Evolutionary conservation across 2,329 filamentous ascomycete species (phyloP), one percentile per base, ranked within the genome.

Genomic region (Fusarium ambrosium): DNA sequence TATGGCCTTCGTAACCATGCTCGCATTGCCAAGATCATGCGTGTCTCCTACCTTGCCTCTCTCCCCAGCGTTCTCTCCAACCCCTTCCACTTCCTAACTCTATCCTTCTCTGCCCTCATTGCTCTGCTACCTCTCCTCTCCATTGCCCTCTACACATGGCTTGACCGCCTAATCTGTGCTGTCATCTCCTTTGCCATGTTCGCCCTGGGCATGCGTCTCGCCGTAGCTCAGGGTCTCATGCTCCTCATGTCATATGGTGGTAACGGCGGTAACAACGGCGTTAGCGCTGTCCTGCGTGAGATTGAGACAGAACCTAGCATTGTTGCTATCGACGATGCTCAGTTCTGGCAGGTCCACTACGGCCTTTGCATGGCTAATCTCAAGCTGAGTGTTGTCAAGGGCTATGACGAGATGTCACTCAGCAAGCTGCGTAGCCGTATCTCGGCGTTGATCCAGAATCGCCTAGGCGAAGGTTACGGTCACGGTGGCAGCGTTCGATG

Each of bases 291-390:
- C n/a, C 87, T 98, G 78, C 90, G 90, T 66, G 95, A 97, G 81
- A 95, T 99, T 62, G 92, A 95, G 81, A 89, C 91, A 2, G 95
- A 98, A 78, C 91, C 93, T 2, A 89, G 89, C 65, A 91, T 98
- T 29, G 89, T 89, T 53, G 89, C 89, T 2, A 91, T 99, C 56
- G 94, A 98, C 68, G 95, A 98, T 79, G 96, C 95, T 2, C 92
- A 95, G 80, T 98, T 99, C 83, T 99, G 97, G 97, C 97, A 99
- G 85, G 97, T 98, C 16, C 97, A 99, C 84, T 98, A 98, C 81
- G 95, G 96, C 2, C 87, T 98, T 45, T 97, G 95, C 80, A 97
- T 98, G 93, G 97, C 97, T 10, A 98, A 97, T 81, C 83, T 99
- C 75, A 97, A 95, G 82, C 84, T 99, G 22, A 89, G 92, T 69